Percentiles rank a stretch among this genome's conserved stretches.
phyloP scores from a whole-genome alignment of 306 rosid species.

The Erythrophleum fordii region DNA sequence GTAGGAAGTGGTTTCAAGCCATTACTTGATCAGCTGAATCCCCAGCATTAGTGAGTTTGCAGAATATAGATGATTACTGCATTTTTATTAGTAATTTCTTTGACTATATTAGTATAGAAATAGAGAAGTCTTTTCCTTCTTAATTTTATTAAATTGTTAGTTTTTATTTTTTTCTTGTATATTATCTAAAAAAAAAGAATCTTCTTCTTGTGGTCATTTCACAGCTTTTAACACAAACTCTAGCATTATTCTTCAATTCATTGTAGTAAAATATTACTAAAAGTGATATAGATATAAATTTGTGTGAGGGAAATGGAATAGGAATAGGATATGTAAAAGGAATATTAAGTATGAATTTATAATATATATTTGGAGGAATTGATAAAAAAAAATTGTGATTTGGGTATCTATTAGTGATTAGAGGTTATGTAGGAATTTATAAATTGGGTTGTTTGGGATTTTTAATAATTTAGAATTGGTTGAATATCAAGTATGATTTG shows the following conservation, averaged over 20 bases:
- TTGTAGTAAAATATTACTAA: background rate
- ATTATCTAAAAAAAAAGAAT: conserved; percentile 7
- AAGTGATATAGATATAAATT: conserved; percentile 4
- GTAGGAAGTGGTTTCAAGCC: conserved; percentile 77
- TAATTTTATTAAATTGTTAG: too few relatives aligned
- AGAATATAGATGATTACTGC: conserved; percentile 9
- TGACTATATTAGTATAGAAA: background rate
- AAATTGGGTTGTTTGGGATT: too few relatives aligned
- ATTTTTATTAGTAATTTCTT: conserved; percentile 12
- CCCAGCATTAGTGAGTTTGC: conserved; percentile 84
- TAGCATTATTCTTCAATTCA: background rate
- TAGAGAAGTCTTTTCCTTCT: background rate
- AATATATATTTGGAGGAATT: too few relatives aligned
- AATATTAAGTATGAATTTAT: too few relatives aligned
- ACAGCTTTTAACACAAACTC: background rate
- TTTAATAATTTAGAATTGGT: background rate
- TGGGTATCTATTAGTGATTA: too few relatives aligned
- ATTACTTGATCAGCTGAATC: conserved; percentile 73
- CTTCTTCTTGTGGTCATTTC: background rate
- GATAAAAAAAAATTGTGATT: too few relatives aligned
- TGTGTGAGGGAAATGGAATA: background rate
- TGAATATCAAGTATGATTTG: background rate
- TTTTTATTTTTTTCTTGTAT: conserved; percentile 28
- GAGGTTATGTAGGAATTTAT: too few relatives aligned
- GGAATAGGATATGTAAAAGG: background rate